Evolutionary conservation across 139 green algal genomes (phyloP), one percentile per base, ranked within the genome.

Genomic region (Mesotaenium endlicherianum): DNA sequence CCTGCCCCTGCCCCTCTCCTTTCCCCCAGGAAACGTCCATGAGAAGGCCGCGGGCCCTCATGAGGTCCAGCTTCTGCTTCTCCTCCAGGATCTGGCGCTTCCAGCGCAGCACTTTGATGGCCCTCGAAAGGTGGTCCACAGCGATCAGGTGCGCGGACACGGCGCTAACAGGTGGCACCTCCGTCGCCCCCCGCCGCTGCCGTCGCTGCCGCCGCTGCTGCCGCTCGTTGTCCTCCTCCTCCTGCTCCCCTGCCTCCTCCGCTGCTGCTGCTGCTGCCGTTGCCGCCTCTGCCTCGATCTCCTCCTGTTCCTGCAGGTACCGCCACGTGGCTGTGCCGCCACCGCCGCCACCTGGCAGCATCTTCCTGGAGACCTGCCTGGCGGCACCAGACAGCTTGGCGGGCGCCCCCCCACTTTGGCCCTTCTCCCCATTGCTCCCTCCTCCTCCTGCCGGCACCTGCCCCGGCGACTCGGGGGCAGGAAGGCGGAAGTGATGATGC

Each of bases 111-210:
- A 45, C 47, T 3, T 40, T 68, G 74, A 86, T 86, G 1, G 80
- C 80, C 55, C 87, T 75, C 36, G 80, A 86, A 20, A 64, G 8
- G 50, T 86, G 80, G 36, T 86, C 36, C 2, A 86, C 74, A 4
- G 80, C 77, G 26, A 30, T 30, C 42, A 86, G 74, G 0, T 40
- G 80, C 34, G 75, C 70, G 2, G 78, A 42, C 20, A 85, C 78
- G n/a, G n/a, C n/a, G n/a, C n/a, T n/a, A n/a, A n/a, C n/a, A n/a
- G n/a, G n/a, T n/a, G n/a, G n/a, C n/a, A n/a, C n/a, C n/a, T n/a
- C n/a, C n/a, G n/a, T n/a, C n/a, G n/a, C n/a, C n/a, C n/a, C n/a
- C n/a, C n/a, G n/a, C n/a, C n/a, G n/a, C n/a, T n/a, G n/a, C n/a
- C n/a, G n/a, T 42, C 1, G 60, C 26, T 74, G 34, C 14, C 34